These are phyloP conservation scores for Malbranchea zuffiana DNA, from an alignment of 2,329 filamentous ascomycete genomes.

Conservation along the genomic window DNA sequence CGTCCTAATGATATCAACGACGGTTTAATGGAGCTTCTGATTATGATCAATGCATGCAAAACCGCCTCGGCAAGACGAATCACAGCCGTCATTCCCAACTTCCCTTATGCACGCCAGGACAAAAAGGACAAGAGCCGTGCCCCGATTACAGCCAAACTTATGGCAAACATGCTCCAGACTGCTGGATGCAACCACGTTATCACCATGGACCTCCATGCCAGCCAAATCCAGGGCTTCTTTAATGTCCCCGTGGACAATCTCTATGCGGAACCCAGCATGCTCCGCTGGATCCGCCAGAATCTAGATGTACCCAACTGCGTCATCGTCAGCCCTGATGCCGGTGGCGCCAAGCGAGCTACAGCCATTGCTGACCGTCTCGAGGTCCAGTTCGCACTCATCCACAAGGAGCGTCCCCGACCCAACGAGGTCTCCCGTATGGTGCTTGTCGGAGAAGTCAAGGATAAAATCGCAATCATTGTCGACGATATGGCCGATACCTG, in stretches of 20 bases:
- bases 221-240: constrained; percentile 93
- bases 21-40: constrained; percentile 92
- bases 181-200: constrained; percentile 89
- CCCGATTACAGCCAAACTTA: constrained; percentile 91
- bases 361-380: constrained; percentile 88
- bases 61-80: constrained; percentile 78
- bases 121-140: constrained; percentile 95
- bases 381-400: constrained; percentile 83
- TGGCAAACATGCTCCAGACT: constrained; percentile 95
- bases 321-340: constrained; percentile 89
- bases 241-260: constrained; percentile 72
- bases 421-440: constrained; percentile 91
- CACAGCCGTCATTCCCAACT: constrained; percentile 90
- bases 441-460: constrained; percentile 85
- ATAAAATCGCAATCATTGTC: constrained; percentile 88
- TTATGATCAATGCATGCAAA: constrained; percentile 95
- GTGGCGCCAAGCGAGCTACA: constrained; percentile 88
- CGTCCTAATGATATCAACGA: constrained; percentile 95
- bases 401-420: constrained; percentile 86
- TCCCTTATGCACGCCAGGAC: constrained; percentile 91
- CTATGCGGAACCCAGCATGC: constrained; percentile 84
- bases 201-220: constrained; percentile 91
- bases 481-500: constrained; percentile 98
- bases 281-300: constrained; percentile 86
- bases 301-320: constrained; percentile 71